phyloP scores from a whole-genome alignment of 176 grass and related monocot species.

The Oryza australiensis region DNA sequence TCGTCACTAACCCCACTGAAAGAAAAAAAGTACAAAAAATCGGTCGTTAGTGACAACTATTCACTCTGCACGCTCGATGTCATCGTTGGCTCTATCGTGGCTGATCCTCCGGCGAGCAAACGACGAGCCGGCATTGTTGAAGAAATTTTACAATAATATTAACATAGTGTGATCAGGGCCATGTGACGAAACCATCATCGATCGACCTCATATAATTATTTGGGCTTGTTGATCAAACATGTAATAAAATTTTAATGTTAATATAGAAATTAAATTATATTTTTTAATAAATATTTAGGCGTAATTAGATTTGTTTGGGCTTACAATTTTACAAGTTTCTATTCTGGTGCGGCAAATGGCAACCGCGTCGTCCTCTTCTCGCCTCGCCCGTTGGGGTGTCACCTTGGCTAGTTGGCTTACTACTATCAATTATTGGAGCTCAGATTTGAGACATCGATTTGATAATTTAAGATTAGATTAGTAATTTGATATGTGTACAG shows the following conservation, averaged over 20 bases:
- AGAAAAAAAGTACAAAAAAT: too few species aligned
- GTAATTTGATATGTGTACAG: not conserved
- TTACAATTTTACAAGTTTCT: not conserved
- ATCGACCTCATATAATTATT: fast-evolving
- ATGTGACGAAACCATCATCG: too few species aligned
- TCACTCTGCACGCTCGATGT: not conserved
- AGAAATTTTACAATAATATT: too few species aligned
- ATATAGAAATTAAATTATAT: too few species aligned
- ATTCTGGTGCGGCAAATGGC: not conserved
- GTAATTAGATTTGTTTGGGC: too few species aligned
- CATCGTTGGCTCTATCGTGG: not conserved
- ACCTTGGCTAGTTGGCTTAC: too few species aligned
- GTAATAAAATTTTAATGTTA: too few species aligned
- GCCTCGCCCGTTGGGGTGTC: not conserved
- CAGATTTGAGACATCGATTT: not conserved
- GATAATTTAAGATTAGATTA: not conserved
- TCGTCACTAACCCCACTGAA: too few species aligned
- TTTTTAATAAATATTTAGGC: too few species aligned
- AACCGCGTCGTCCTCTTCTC: not conserved
- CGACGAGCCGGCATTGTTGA: not conserved
- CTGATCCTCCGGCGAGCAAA: not conserved
- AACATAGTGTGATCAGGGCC: not conserved
- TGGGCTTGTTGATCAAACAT: too few species aligned
- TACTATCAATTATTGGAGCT: constrained; percentile 21
- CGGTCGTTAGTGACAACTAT: not conserved